Base-by-base conservation (phyloP, 495 filamentous ascomycete genomes). In the Daldinia loculata region DNA sequence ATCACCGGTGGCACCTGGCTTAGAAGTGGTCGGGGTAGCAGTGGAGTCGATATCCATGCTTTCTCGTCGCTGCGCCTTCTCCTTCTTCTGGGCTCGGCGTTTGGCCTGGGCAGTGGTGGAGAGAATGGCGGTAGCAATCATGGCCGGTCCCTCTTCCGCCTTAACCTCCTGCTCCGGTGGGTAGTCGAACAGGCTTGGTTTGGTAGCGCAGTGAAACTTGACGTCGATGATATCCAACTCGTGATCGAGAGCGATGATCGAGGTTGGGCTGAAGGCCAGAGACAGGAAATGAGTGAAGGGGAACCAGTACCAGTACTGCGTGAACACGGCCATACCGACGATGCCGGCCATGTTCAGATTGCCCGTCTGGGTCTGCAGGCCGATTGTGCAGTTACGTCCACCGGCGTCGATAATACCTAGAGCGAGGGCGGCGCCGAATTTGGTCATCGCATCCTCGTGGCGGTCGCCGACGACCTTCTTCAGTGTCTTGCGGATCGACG, bases 231-330 rank as follows among this genome's bases (percentile, higher is more conserved):
- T 90, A 69, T 97, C 93, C 3, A 99, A 86, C 74, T 97, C 92
- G 76, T 95, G 89, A 78, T 98, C 94, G 22, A 99, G 89, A 53
- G 91, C 95, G 63, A 98, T 97, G 74, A 99, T 92, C 1, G 94
- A 91, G 8, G 96, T 98, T 0, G 96, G 96, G 7, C 91, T 90
- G 77, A 98, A 98, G 76, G 91, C 93, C 67, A 98, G 85, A 0
- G 94, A 95, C 22, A 99, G 81, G 88, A 99, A 99, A 80, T 98
- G 96, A 26, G 95, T 97, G 72, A 98, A 89, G 53, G 96, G 96
- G 89, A 99, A 99, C 96, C 96, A 99, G 82, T 99, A 99, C 96
- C 96, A 99, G 83, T 99, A 99, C 79, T 99, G 96, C 6, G 93
- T 95, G 83, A 99, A 99, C 29, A 99, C 91, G 43, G 93, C 94